A percentile compares a stretch with the other conserved stretches of the same genome.
Conservation (phyloP, 139 green algal species). For the Volvox reticuliferus region DNA sequence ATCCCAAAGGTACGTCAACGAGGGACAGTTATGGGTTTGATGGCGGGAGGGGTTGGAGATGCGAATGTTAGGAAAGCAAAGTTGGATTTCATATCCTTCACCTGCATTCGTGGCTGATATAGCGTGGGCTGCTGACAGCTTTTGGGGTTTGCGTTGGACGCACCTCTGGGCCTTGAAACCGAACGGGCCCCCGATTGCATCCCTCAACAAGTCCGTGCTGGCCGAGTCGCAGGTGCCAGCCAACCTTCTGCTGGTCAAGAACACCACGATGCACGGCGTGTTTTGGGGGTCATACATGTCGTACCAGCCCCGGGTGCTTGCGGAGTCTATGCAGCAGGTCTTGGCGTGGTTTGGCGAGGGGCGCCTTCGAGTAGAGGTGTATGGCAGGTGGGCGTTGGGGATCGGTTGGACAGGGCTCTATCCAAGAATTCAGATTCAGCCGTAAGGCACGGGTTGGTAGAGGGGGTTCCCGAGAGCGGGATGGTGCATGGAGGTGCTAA, state of each 20-base stretch:
- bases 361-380: constrained; percentile 68
- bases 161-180: too few species aligned
- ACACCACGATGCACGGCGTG: constrained; percentile 85
- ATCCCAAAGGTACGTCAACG: constrained; percentile 70
- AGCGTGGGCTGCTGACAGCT: too few species aligned
- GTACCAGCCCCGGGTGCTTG: constrained; percentile 71
- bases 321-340: constrained; percentile 67
- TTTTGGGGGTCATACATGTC: constrained; percentile 87
- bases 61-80: too few species aligned
- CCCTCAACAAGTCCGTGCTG: too few species aligned
- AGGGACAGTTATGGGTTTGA: too few species aligned
- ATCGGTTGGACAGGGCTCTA: not conserved
- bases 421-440: not conserved
- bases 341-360: constrained; percentile 66
- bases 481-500: not conserved
- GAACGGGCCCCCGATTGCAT: too few species aligned
- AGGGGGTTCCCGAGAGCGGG: not conserved
- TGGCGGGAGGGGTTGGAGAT: too few species aligned
- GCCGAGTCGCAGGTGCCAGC: constrained; percentile 62
- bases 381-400: constrained; percentile 58
- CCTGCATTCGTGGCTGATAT: too few species aligned
- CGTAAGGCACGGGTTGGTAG: not conserved
- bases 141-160: too few species aligned
- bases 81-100: too few species aligned
- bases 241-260: constrained; percentile 92